Conservation (phyloP, 352 stramenopile species). For the Pythium folliculosum region DNA sequence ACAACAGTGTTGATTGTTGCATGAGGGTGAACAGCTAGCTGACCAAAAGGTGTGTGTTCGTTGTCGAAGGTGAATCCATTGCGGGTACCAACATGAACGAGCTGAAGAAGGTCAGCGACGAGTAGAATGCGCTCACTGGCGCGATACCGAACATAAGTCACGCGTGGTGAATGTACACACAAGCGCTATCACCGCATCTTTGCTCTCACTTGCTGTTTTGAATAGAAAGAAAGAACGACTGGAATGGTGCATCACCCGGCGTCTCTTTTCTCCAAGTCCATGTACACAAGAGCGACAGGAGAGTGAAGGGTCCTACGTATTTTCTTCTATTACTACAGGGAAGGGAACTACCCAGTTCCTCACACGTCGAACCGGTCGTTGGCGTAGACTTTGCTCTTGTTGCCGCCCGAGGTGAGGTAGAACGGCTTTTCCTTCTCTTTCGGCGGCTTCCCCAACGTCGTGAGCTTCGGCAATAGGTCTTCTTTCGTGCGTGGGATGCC, state of each 20-base stretch:
- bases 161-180: too few species aligned
- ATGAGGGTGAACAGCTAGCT: too few species aligned
- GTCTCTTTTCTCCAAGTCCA: too few species aligned
- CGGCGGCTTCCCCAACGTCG: conserved; percentile 44
- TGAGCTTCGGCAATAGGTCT: conserved; percentile 51
- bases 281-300: too few species aligned
- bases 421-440: conserved; percentile 45
- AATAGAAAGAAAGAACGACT: too few species aligned
- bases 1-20: too few species aligned
- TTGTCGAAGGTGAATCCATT: conserved; percentile 51
- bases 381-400: conserved; percentile 67
- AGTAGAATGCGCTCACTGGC: conserved; percentile 38
- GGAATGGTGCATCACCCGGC: too few species aligned
- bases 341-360: not conserved
- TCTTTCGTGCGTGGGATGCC: conserved; percentile 48
- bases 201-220: not conserved
- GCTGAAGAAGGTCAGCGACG: conserved; percentile 81
- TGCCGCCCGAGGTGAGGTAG: conserved; percentile 57
- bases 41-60: not conserved
- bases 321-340: not conserved
- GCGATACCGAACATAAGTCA: not conserved
- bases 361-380: conserved; percentile 72
- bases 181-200: too few species aligned
- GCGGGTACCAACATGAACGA: conserved; percentile 87
- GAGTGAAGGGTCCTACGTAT: too few species aligned